These are phyloP conservation scores for Chara braunii DNA, from an alignment of 139 green algal species.

Conservation along the genomic window DNA sequence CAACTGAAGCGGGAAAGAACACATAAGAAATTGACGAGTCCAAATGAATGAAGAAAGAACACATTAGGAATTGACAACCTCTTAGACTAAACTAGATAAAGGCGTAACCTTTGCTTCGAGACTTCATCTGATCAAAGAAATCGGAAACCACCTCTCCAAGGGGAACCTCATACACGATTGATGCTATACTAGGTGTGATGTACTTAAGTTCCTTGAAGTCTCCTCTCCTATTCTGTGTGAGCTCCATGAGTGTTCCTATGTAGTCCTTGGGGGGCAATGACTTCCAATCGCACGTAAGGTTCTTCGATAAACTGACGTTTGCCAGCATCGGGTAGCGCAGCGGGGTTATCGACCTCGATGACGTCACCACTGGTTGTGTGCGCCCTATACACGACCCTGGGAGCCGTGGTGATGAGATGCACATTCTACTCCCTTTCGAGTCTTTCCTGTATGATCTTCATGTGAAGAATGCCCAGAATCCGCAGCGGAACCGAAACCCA, in stretches of 20 bases:
- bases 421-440: constrained; percentile 45
- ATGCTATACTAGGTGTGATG: constrained; percentile 75
- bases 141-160: constrained; percentile 89
- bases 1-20: too few species aligned
- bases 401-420: constrained; percentile 84
- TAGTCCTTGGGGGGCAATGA: constrained; percentile 75
- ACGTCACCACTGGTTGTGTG: background rate
- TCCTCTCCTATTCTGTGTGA: constrained; percentile 58
- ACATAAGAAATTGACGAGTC: too few species aligned
- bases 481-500: constrained; percentile 93
- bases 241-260: constrained; percentile 91
- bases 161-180: constrained; percentile 86
- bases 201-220: constrained; percentile 95
- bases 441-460: constrained; percentile 85
- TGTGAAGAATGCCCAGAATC: constrained; percentile 91
- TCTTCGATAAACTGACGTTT: constrained; percentile 67
- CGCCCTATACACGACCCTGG: constrained; percentile 74
- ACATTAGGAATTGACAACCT: background rate
- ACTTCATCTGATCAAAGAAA: constrained; percentile 94
- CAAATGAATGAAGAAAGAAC: too few species aligned
- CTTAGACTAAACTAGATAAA: constrained; percentile 6
- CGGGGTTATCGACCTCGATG: constrained; percentile 53
- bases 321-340: constrained; percentile 65
- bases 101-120: constrained; percentile 57
- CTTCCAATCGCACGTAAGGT: constrained; percentile 76